Percentiles rank a stretch among this genome's conserved stretches.
phyloP scores from a whole-genome alignment of 2,329 filamentous ascomycete genomes.

The Botryosphaeria dothidea region DNA sequence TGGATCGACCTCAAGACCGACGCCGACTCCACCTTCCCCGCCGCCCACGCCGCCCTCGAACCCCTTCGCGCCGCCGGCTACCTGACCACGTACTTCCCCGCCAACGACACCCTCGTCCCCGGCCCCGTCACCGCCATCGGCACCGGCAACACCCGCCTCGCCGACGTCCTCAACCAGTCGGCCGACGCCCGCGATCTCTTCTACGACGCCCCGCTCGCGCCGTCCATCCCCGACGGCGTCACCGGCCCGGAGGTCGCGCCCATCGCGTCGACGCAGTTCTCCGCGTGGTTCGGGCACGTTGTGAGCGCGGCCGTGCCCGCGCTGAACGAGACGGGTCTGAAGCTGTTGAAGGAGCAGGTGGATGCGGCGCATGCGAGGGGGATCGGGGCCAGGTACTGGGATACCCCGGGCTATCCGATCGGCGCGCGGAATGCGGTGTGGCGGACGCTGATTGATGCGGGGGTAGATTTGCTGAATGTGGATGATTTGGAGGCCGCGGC shows the following conservation, averaged over 20 bases:
- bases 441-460: conserved; percentile 57
- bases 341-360: conserved; percentile 55
- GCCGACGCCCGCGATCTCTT: conserved; percentile 56
- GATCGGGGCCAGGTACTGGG: conserved; percentile 64
- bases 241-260: conserved; percentile 52
- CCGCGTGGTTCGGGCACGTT: conserved; percentile 42
- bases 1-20: conserved; percentile 66
- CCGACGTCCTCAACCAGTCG: conserved; percentile 44
- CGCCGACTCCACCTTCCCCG: conserved; percentile 56
- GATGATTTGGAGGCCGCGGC: conserved; percentile 61
- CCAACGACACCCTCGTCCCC: conserved; percentile 46
- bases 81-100: conserved; percentile 54
- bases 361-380: conserved; percentile 55
- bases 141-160: conserved; percentile 58
- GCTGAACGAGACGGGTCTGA: conserved; percentile 52
- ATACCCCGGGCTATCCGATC: conserved; percentile 61
- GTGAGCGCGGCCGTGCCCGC: conserved; percentile 25
- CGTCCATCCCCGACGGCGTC: conserved; percentile 51
- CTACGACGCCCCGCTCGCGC: conserved; percentile 58
- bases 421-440: conserved; percentile 61
- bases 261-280: conserved; percentile 57
- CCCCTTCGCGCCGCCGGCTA: conserved; percentile 57
- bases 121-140: conserved; percentile 62
- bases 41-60: conserved; percentile 56
- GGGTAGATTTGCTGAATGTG: conserved; percentile 63